Base-by-base conservation (phyloP, 176 grass and related monocot species). In the Triticum monococcum region DNA sequence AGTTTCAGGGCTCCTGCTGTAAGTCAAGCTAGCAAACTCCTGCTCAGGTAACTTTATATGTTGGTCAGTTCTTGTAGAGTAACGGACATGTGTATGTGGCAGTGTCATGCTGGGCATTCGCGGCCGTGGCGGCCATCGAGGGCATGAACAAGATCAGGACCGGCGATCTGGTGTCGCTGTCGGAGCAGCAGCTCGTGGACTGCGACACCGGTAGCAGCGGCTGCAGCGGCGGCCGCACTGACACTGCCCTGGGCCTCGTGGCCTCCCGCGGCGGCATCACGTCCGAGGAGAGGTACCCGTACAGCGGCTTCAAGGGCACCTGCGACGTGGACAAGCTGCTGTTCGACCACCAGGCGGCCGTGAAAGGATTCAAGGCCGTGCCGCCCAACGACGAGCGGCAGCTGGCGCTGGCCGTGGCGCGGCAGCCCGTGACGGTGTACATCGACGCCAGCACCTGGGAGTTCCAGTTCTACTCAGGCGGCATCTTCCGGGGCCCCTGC, bases 351-450 rank as follows among this genome's bases (percentile, higher is more conserved):
- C 22, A 61, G 14, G 84, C 43, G 13, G 28, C 18, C 30, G 64
- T 86, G 22, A 26, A 43, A 30, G 63, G 61, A 10, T 79, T 68
- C 32, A 48, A 35, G 60, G 64, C 65, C 80, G 80, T 82, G 65
- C 80, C 80, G 30, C 64, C 65, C 80, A 91, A 85, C 25, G 45
- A 88, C 25, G 81, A 88, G 37, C 2, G 2, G 6, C 63, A 82
- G 78, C 71, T 89, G 12, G 85, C 85, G 36, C 38, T 74, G 52
- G 86, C 86, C 22, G 90, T 89, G 63, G 52, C 77, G 35, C 68
- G 80, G 77, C 90, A 89, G 79, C 90, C 90, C 13, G 82, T 92
- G 32, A 83, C 80, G 32, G 86, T 88, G 65, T 84, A 84, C 41
- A 78, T 92, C 13, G 86, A 89, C 68, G 73, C 63, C 38, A 66